Conservation (phyloP, 2,329 filamentous ascomycete genomes). For the Leptographium wingfieldii region DNA sequence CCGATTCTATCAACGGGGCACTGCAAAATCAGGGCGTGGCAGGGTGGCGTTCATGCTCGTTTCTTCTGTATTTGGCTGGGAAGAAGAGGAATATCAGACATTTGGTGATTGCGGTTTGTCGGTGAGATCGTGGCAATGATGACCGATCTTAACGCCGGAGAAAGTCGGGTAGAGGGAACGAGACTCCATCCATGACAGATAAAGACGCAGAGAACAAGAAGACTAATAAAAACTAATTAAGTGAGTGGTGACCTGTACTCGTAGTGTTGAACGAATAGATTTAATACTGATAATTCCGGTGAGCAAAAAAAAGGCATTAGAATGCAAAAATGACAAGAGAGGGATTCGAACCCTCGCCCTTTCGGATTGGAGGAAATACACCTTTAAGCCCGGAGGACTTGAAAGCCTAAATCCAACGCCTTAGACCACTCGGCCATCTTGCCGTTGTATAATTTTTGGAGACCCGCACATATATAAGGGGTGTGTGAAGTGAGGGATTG, state of each 20-base stretch:
- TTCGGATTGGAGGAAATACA: slow-evolving; percentile 12
- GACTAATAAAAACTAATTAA: not conserved
- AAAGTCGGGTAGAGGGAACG: too few relatives aligned
- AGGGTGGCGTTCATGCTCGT: not conserved
- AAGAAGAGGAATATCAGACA: not conserved
- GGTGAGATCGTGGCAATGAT: not conserved
- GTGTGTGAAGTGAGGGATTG: too few relatives aligned
- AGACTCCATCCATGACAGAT: too few relatives aligned
- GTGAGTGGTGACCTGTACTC: not conserved
- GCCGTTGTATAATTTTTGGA: slow-evolving; percentile 1
- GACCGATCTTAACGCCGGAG: too few relatives aligned
- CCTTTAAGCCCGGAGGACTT: not conserved
- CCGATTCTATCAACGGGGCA: not conserved
- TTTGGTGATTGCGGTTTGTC: not conserved
- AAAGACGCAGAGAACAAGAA: too few relatives aligned
- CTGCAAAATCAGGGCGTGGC: not conserved
- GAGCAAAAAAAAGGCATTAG: not conserved
- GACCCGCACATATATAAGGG: not conserved
- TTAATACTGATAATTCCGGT: not conserved
- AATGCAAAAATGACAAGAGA: slow-evolving; percentile 11
- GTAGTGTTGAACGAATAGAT: not conserved
- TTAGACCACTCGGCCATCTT: slow-evolving; percentile 16
- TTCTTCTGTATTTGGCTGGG: not conserved
- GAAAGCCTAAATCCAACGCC: slow-evolving; percentile 15
- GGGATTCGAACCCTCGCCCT: slow-evolving; percentile 16